Percentiles rank a stretch among this genome's conserved stretches.
phyloP scores from a whole-genome alignment of 805 yeast genomes.

The Saturnispora galanensis region DNA sequence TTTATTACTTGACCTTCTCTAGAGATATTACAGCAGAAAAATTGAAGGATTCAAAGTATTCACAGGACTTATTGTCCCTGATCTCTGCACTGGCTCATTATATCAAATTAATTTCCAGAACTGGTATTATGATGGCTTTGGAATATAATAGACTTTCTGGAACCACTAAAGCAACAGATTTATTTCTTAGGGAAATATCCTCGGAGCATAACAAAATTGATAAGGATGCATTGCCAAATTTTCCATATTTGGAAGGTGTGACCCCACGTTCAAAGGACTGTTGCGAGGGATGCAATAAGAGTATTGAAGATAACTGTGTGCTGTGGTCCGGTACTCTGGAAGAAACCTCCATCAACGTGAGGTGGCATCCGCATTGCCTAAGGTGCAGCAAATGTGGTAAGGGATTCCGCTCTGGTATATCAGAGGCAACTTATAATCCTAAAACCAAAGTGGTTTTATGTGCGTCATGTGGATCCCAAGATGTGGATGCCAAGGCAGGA shows the following conservation, averaged over 20 bases:
- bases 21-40: constrained; percentile 42
- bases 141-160: constrained; percentile 49
- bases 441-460: constrained; percentile 38
- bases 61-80: constrained; percentile 64
- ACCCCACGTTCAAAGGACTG: constrained; percentile 61
- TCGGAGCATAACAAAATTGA: constrained; percentile 10
- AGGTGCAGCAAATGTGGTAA: constrained; percentile 51
- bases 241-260: constrained; percentile 20
- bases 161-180: constrained; percentile 52
- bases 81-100: constrained; percentile 92
- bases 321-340: constrained; percentile 27
- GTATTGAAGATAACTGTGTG: constrained; percentile 79
- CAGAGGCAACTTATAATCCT: constrained; percentile 37
- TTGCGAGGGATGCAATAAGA: constrained; percentile 60
- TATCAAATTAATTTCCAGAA: constrained; percentile 71
- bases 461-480: constrained; percentile 47
- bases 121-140: constrained; percentile 71
- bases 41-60: constrained; percentile 30
- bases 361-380: constrained; percentile 83
- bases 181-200: constrained; percentile 47
- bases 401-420: constrained; percentile 8
- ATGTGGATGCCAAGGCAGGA: constrained; percentile 40
- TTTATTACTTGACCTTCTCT: constrained; percentile 77
- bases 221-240: background rate
- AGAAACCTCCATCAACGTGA: constrained; percentile 27